Percentiles rank a stretch among this genome's conserved stretches.
Evolutionary conservation across 768 basidiomycete genomes (phyloP).

Genomic region (Xerocomellus amylosporus): DNA sequence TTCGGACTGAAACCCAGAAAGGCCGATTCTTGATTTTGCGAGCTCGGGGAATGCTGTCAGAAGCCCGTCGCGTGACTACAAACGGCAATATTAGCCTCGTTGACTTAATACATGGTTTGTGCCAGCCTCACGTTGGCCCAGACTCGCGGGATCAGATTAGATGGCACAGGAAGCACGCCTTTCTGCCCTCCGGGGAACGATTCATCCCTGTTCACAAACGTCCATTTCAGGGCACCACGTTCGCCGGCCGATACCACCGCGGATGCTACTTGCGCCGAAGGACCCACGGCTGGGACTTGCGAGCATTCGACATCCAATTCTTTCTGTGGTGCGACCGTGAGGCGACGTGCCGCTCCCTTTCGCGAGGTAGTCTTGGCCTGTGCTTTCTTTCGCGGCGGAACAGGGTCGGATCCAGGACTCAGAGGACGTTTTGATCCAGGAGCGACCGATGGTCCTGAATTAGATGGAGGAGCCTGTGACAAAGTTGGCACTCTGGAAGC

Average conservation of each 20-base stretch:
- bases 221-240: conserved; percentile 14
- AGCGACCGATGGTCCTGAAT: neutral
- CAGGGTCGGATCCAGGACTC: conserved; percentile 7
- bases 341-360: neutral
- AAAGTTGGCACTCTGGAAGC: neutral
- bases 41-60: conserved; percentile 26
- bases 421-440: conserved; percentile 15
- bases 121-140: conserved; percentile 28
- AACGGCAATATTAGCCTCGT: neutral
- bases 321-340: neutral
- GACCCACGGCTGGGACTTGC: neutral
- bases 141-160: conserved; percentile 18
- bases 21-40: conserved; percentile 13
- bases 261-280: neutral
- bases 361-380: neutral
- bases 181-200: neutral
- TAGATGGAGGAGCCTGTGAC: neutral
- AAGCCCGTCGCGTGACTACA: conserved; percentile 24
- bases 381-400: conserved; percentile 9
- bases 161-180: neutral
- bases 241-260: neutral
- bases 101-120: neutral
- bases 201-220: conserved; percentile 11
- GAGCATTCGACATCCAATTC: neutral
- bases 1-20: conserved; percentile 30